A percentile compares a stretch with the other conserved stretches of the same genome.
Evolutionary conservation across 2,329 filamentous ascomycete species (phyloP).

Genomic region (Leptographium radiaticola): DNA sequence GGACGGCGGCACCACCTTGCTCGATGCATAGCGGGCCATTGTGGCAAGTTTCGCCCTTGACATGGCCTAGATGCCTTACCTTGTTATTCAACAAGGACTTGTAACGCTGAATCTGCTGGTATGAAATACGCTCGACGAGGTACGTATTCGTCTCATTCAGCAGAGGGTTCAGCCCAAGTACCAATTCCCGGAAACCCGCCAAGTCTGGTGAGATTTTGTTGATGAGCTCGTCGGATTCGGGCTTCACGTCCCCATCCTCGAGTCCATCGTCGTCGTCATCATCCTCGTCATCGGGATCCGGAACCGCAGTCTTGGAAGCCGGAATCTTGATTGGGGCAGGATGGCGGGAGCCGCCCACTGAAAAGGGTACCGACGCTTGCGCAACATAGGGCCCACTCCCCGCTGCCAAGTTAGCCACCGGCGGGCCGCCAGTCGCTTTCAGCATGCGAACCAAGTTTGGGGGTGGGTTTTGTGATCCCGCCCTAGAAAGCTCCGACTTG

Average conservation of each 20-base stretch:
- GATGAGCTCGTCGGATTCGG: conserved; percentile 47
- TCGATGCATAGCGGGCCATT: conserved; percentile 51
- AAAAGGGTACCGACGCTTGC: background rate
- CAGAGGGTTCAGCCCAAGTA: conserved; percentile 60
- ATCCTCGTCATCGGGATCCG: conserved; percentile 32
- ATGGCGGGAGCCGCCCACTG: background rate
- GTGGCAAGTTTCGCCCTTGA: conserved; percentile 41
- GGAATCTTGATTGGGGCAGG: conserved; percentile 6
- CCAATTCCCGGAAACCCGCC: conserved; percentile 64
- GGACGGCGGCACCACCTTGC: conserved; percentile 50
- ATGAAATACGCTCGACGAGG: conserved; percentile 68
- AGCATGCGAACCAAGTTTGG: conserved; percentile 36
- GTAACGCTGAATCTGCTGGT: conserved; percentile 69
- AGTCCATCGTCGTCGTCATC: conserved; percentile 46
- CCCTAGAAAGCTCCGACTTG: conserved; percentile 38
- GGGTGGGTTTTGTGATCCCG: conserved; percentile 21
- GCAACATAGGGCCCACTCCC: conserved; percentile 15
- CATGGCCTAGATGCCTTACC: conserved; percentile 53
- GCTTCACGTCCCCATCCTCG: conserved; percentile 48
- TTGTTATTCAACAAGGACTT: conserved; percentile 60
- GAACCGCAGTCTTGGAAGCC: conserved; percentile 4
- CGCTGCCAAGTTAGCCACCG: conserved; percentile 34
- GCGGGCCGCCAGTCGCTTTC: conserved; percentile 39
- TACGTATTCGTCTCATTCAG: conserved; percentile 42
- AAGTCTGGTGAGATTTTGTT: conserved; percentile 59